Percentiles rank a stretch among this genome's conserved stretches.
phyloP scores from a whole-genome alignment of 2,329 filamentous ascomycete species.

The Pseudogymnoascus sp. region DNA sequence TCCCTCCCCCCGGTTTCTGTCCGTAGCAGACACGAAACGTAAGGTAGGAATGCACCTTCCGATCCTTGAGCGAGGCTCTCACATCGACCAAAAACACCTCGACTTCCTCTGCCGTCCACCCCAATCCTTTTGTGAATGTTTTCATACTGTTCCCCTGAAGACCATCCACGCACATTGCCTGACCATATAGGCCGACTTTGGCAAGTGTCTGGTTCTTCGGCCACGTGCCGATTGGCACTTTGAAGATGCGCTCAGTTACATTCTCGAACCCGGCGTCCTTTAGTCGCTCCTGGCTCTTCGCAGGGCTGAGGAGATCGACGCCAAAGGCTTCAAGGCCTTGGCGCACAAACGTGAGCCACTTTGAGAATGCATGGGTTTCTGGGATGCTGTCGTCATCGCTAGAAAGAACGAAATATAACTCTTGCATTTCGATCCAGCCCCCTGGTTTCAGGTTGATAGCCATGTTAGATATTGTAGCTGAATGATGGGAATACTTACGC shows the following conservation, averaged over 20 bases:
- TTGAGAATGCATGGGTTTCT: slow-evolving; percentile 10
- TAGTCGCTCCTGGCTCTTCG: slow-evolving; percentile 14
- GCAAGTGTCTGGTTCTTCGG: slow-evolving; percentile 37
- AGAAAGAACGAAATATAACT: slow-evolving; percentile 12
- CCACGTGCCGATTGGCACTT: slow-evolving; percentile 43
- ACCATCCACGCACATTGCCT: neutral
- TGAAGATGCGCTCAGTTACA: slow-evolving; percentile 30
- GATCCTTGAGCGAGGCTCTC: slow-evolving; percentile 1
- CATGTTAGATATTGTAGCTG: neutral
- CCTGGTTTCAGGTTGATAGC: slow-evolving; percentile 18
- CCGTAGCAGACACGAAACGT: slow-evolving; percentile 1
- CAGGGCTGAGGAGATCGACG: slow-evolving; percentile 9
- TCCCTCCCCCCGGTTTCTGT: neutral
- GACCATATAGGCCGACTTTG: slow-evolving; percentile 31
- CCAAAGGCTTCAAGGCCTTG: slow-evolving; percentile 14
- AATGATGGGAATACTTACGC: neutral
- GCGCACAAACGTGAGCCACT: slow-evolving; percentile 6
- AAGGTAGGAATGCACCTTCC: slow-evolving; percentile 7
- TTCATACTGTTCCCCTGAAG: neutral
- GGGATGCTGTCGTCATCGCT: slow-evolving; percentile 15
- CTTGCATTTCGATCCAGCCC: slow-evolving; percentile 28
- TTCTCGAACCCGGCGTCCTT: slow-evolving; percentile 13
- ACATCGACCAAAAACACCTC: neutral
- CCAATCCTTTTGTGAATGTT: neutral
- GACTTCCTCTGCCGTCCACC: neutral